Percentiles rank a stretch among this genome's conserved stretches.
Evolutionary conservation across 371 early-diverging fungal species (phyloP).

Genomic region (Mucor saturninus): DNA sequence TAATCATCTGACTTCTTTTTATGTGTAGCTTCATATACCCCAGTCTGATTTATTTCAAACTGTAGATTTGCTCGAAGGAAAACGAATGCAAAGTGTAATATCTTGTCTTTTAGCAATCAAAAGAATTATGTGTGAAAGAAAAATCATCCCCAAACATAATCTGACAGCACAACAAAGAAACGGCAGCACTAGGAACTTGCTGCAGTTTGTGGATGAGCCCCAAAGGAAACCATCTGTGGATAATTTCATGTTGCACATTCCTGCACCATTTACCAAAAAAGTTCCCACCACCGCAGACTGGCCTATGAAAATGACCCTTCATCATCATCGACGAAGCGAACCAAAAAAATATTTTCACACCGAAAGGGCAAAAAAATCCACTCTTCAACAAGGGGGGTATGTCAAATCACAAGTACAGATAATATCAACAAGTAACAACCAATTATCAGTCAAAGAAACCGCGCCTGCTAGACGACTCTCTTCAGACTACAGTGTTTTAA

Average conservation of each 20-base stretch:
- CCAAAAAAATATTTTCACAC: background rate
- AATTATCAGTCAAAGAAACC: background rate
- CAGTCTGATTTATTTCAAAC: slow-evolving; percentile 92
- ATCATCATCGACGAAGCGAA: background rate
- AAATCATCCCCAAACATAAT: slow-evolving; percentile 11
- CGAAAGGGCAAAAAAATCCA: background rate
- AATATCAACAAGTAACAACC: slow-evolving; percentile 12
- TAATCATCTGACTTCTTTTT: background rate
- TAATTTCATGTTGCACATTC: background rate
- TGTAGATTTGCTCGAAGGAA: slow-evolving; percentile 89
- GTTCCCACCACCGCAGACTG: background rate
- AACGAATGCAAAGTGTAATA: slow-evolving; percentile 76
- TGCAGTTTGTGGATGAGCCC: background rate
- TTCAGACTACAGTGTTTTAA: slow-evolving; percentile 1
- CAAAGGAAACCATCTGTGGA: background rate
- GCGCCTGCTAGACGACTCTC: slow-evolving; percentile 4
- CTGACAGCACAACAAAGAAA: slow-evolving; percentile 5
- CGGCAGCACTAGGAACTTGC: background rate
- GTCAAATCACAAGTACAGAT: slow-evolving; percentile 24
- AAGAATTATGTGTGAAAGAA: slow-evolving; percentile 29
- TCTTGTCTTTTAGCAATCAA: slow-evolving; percentile 28
- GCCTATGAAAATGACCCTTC: background rate
- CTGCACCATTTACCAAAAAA: background rate
- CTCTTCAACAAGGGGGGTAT: slow-evolving; percentile 3
- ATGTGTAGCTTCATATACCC: slow-evolving; percentile 71